Evolutionary conservation across 805 yeast genomes (phyloP), one percentile per base, ranked within the genome.

Genomic region (Wickerhamiella shivajii): DNA sequence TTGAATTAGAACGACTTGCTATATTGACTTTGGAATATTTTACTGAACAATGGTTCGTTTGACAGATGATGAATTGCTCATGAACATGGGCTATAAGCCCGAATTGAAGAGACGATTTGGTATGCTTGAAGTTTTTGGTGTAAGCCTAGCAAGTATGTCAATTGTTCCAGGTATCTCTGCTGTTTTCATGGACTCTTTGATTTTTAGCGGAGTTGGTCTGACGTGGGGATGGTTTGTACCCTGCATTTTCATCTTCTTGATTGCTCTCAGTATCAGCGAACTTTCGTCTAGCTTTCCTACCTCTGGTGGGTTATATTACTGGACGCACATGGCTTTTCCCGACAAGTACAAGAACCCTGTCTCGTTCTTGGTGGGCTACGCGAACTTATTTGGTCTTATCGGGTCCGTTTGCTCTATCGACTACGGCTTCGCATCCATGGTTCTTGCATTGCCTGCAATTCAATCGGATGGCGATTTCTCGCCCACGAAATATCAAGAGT

Each of bases 291-390:
- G 77, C 5, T 69, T 69, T 56, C 83, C 83, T 24, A 73, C 77
- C 6, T 61, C 75, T 8, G 69, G 77, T 18, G 81, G 81, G 29
- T 63, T 77, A 6, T 77, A 77, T 31, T 75, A 72, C 44, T 77
- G 80, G 72, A 69, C 77, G 2, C 69, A 63, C 51, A 65, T 71
- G 47, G 74, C 70, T 49, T 69, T 81, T 20, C 80, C 79, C 2
- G 65, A 61, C 34, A 41, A 45, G 3, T 43, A 57, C 24, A 62
- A 69, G 45, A 64, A 64, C 14, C 70, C 73, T 0, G 51, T 73
- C 16, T 68, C 75, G 25, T 74, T 65, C 44, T 47, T 74, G 20
- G 71, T 74, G 40, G 84, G 83, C 8, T 65, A 71, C 45, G 62
- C 75, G 7, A 75, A 76, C 50, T 59, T 79, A 2, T 49, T 76